phyloP scores from a whole-genome alignment of 768 basidiomycete genomes.

The Cystobasidiopsis lactophilus region DNA sequence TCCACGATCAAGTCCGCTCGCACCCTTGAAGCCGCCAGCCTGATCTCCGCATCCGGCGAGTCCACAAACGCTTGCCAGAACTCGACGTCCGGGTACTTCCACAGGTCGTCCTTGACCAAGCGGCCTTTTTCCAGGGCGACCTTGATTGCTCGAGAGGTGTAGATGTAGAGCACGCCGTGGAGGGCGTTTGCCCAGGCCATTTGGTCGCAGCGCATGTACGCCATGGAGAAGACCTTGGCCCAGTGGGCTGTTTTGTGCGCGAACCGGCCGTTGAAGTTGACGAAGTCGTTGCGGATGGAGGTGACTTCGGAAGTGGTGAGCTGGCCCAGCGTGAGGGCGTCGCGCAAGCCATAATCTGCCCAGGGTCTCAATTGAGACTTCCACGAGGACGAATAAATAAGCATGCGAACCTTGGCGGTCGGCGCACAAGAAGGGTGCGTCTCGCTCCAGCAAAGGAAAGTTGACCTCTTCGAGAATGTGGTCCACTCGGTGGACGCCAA shows the following conservation, averaged over 20 bases:
- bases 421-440: constrained; percentile 8
- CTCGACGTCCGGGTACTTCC: constrained; percentile 3
- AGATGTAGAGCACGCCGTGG: constrained; percentile 7
- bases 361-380: too few species aligned
- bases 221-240: constrained; percentile 4
- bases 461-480: constrained; percentile 3
- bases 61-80: constrained; percentile 8
- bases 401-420: constrained; percentile 6
- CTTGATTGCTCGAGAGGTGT: constrained; percentile 8
- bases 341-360: constrained; percentile 4
- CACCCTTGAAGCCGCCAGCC: constrained; percentile 4
- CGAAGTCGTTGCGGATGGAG: not conserved
- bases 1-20: not conserved
- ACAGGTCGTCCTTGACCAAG: constrained; percentile 3
- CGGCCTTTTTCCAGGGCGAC: not conserved
- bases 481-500: not conserved
- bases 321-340: not conserved
- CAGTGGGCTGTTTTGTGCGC: not conserved
- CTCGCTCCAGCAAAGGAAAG: constrained; percentile 10
- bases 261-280: constrained; percentile 2
- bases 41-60: constrained; percentile 1
- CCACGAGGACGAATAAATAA: not conserved
- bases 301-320: constrained; percentile 1
- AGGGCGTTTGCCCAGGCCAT: constrained; percentile 8
- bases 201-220: constrained; percentile 9